These are phyloP conservation scores for Boletus patriciae DNA, from an alignment of 768 basidiomycete species.

Conservation along the genomic window DNA sequence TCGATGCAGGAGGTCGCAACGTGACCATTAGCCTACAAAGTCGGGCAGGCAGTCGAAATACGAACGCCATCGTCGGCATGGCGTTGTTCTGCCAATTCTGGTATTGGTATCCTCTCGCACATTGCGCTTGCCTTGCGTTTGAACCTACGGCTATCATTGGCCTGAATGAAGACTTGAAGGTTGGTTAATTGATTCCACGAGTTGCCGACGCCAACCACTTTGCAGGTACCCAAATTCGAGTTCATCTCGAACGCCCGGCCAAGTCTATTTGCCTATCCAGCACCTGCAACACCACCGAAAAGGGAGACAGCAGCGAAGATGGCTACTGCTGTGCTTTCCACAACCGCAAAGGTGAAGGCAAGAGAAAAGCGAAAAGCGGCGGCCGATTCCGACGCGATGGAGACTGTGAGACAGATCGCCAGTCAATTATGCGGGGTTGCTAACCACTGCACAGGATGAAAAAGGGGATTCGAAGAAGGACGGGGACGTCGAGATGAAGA, in stretches of 20 bases:
- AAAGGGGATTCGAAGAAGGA: slow-evolving; percentile 55
- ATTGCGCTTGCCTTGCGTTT: slow-evolving; percentile 89
- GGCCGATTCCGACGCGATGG: slow-evolving; percentile 78
- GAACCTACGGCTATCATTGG: slow-evolving; percentile 96
- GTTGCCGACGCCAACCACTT: slow-evolving; percentile 2
- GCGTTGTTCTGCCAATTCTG: slow-evolving; percentile 98
- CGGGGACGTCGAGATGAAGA: slow-evolving; percentile 79
- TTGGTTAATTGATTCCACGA: slow-evolving; percentile 32
- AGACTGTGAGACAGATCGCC: slow-evolving; percentile 55
- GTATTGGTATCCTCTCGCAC: slow-evolving; percentile 99
- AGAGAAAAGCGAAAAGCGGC: slow-evolving; percentile 91
- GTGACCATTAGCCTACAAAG: slow-evolving; percentile 93
- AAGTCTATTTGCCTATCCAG: slow-evolving; percentile 90
- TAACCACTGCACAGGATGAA: slow-evolving; percentile 47
- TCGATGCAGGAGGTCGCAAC: slow-evolving; percentile 96
- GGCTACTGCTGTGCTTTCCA: slow-evolving; percentile 92
- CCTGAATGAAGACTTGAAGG: slow-evolving; percentile 81
- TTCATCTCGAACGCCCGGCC: slow-evolving; percentile 88
- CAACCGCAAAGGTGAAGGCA: slow-evolving; percentile 95
- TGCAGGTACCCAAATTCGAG: slow-evolving; percentile 91
- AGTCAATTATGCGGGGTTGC: neutral
- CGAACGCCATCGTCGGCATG: slow-evolving; percentile 97
- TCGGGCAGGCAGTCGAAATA: slow-evolving; percentile 89
- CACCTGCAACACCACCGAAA: slow-evolving; percentile 82
- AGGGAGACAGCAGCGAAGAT: slow-evolving; percentile 92